Evolutionary conservation across 306 rosid genomes (phyloP), one percentile per base, ranked within the genome.

Genomic region (Ochetophila trinervis): DNA sequence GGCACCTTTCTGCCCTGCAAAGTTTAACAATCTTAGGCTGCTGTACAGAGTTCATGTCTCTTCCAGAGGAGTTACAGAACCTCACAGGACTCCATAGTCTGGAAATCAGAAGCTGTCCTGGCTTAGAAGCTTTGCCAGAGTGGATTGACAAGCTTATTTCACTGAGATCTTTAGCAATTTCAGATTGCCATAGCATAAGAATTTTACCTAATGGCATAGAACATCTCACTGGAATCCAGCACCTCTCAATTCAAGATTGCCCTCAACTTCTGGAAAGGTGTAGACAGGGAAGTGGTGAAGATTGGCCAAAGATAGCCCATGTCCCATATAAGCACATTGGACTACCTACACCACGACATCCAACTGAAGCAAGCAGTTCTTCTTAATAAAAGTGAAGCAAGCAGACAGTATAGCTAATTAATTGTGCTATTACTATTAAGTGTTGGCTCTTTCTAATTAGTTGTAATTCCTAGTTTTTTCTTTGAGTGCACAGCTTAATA

Each of bases 131-230:
- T 35, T 60, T 60, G 42, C 67, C 61, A 11, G 42, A 66, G 12
- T 58, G 80, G 76, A 20, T 70, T 45, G 60, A 15, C 49, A 27
- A 27, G 22, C 64, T 57, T 8, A 40, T 17, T 62, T 57, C 67
- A 5, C 59, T 49, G 53, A 27, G 64, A 45, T 49, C 37, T 35
- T 22, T 70, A 50, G 3, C 13, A 5, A 65, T 70, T 23, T 6
- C 19, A 0, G 19, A 18, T 18, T 76, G 73, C 5, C 53, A 44
- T 8, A 14, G 47, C 0, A 23, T 71, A 53, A 3, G 15, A 11
- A 0, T 7, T 22, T 2, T 60, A 56, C 53, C 67, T 8, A 11
- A 44, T 8, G 67, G 60, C 12, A 5, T 50, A 8, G 19, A 60
- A 55, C 0, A 4, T 34, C 74, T 60, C 44, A 50, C 16, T 0